phyloP scores from a whole-genome alignment of 2,329 filamentous ascomycete species.

The Herpotrichia juniperi region DNA sequence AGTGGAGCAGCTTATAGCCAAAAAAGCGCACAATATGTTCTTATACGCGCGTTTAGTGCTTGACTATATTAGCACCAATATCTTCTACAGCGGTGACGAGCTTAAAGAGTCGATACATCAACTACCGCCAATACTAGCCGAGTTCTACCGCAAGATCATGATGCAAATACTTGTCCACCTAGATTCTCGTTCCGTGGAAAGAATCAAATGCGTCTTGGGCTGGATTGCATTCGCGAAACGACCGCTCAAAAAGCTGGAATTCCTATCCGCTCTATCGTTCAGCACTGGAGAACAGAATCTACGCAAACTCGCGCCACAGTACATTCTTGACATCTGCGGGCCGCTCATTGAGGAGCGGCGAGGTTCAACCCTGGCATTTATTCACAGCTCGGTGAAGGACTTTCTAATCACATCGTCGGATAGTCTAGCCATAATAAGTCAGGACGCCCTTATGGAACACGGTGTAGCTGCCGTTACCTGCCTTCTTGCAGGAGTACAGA shows the following conservation, averaged over 20 bases:
- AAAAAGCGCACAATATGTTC: conserved; percentile 16
- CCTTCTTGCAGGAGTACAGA: conserved; percentile 8
- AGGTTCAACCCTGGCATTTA: conserved; percentile 16
- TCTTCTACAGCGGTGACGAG: conserved; percentile 13
- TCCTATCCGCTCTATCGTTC: conserved; percentile 21
- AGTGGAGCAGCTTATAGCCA: conserved; percentile 5
- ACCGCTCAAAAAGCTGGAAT: conserved; percentile 11
- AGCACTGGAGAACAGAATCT: conserved; percentile 11
- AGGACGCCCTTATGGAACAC: conserved; percentile 7
- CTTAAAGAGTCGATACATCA: conserved; percentile 11
- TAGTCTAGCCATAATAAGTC: conserved; percentile 4
- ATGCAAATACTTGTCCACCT: background rate
- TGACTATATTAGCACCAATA: conserved; percentile 13
- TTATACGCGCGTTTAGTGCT: conserved; percentile 18
- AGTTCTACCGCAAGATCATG: conserved; percentile 4
- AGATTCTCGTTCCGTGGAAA: conserved; percentile 2
- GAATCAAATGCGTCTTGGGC: conserved; percentile 13
- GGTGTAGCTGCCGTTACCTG: conserved; percentile 11
- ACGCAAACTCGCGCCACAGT: conserved; percentile 3
- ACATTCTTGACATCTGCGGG: conserved; percentile 16
- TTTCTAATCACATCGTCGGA: conserved; percentile 5
- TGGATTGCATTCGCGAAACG: conserved; percentile 15
- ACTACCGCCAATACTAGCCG: conserved; percentile 2
- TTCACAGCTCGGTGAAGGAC: conserved; percentile 22
- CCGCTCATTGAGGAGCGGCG: conserved; percentile 17